phyloP scores from a whole-genome alignment of 768 basidiomycete species.

The Auriscalpium orientale region DNA sequence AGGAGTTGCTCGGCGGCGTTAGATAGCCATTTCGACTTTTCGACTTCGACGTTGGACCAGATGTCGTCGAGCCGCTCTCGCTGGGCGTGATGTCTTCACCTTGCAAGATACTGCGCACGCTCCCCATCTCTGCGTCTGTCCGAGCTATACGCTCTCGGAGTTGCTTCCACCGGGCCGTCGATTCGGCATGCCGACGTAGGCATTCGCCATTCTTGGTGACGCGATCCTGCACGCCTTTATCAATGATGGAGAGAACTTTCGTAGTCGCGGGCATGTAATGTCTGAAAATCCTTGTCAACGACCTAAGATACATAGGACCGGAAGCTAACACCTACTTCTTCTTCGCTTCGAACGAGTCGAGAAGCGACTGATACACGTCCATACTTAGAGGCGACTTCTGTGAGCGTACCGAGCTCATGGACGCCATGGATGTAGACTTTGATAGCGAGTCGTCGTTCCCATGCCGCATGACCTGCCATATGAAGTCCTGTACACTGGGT shows the following conservation, averaged over 20 bases:
- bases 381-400: constrained; percentile 47
- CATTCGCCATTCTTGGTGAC: constrained; percentile 97
- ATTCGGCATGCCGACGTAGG: constrained; percentile 81
- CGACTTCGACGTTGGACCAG: constrained; percentile 40
- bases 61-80: constrained; percentile 65
- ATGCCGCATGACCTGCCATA: constrained; percentile 69
- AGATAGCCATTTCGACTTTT: constrained; percentile 51
- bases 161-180: constrained; percentile 77
- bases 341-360: constrained; percentile 80
- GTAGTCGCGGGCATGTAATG: constrained; percentile 93
- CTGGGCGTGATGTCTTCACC: constrained; percentile 46
- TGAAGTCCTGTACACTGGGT: constrained; percentile 54
- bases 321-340: constrained; percentile 52
- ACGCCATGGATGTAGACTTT: constrained; percentile 28
- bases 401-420: constrained; percentile 33
- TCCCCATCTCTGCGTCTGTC: constrained; percentile 80
- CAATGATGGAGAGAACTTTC: constrained; percentile 88
- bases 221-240: constrained; percentile 88
- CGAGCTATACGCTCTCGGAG: constrained; percentile 72
- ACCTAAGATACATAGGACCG: background rate
- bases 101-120: constrained; percentile 48
- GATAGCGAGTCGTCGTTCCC: constrained; percentile 38
- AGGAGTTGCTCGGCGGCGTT: constrained; percentile 46
- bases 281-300: constrained; percentile 31
- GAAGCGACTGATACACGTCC: constrained; percentile 57